A percentile compares a stretch with the other conserved stretches of the same genome.
Conservation (phyloP, 306 rosid species). For the Cucurbita pepo region DNA sequence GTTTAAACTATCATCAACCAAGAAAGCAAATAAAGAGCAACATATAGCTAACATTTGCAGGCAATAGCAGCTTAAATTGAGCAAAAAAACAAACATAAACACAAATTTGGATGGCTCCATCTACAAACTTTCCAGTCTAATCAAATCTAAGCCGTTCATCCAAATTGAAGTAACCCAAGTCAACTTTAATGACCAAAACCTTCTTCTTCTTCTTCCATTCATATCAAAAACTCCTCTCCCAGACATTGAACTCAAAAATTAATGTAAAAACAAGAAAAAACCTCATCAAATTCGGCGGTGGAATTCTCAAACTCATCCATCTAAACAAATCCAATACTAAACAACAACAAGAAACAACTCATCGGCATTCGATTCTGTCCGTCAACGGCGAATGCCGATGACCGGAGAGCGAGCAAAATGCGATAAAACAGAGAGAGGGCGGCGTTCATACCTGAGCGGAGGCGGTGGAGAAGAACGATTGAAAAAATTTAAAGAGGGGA, state of each 20-base stretch:
- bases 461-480: not conserved
- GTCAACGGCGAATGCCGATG: conserved; percentile 1
- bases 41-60: not conserved
- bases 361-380: not conserved
- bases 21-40: not conserved
- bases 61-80: not conserved
- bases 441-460: not conserved
- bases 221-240: not conserved
- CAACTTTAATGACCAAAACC: not conserved
- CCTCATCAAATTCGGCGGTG: not conserved
- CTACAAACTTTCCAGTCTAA: not conserved
- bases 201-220: not conserved
- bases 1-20: not conserved
- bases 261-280: not conserved
- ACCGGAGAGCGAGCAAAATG: not conserved
- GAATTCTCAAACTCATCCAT: not conserved
- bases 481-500: not conserved
- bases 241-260: not conserved
- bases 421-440: not conserved
- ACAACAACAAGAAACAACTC: not conserved
- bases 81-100: not conserved
- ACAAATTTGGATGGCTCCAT: not conserved
- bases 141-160: not conserved
- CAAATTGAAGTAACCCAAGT: not conserved
- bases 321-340: not conserved